Base-by-base conservation (phyloP, 2,329 filamentous ascomycete species). In the Chalaropsis thielavioides region DNA sequence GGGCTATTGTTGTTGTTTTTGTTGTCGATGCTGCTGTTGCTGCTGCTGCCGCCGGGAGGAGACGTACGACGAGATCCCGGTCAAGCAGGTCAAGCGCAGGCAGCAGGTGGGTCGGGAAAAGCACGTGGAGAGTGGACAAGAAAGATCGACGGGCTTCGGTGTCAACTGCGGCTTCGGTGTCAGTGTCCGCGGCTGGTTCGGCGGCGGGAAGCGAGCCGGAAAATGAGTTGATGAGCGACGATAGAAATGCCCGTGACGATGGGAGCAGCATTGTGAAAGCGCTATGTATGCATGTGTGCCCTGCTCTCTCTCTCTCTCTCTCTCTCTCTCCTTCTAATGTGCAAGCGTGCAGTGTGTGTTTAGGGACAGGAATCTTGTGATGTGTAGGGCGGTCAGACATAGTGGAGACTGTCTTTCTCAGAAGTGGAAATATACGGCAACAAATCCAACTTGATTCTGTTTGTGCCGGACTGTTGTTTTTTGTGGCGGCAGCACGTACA, bases 41-140 rank as follows among this genome's bases (percentile, higher is more conserved):
- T 27, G 15, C 11, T 27, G 46, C 19, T 24, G 22, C 46, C 11
- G 22, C 19, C 3, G 10, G 1, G 15, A 38, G 13, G 54, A 58
- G 22, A 7, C 54, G 27, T 15, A 58, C 54, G 41, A 96, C 83
- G 0, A 94, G 81, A 2, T 81, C 77, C 31, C 90, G 83, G 73
- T 99, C 94, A 0, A 99, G 80, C 0, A 97, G 80, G 73, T 97
- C 92, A 2, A 99, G 80, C 0, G 92, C 90, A 2, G 90, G 89
- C 0, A 96, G 84, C 1, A 96, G 76, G 64, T 90, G 82, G 68
- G 84, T 83, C 0, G 91, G 91, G 71, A 95, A 95, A 15, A 96
- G 77, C 41, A 90, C 88, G 75, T 96, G 92, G 0, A 96, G 81
- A 0, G 89, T 90, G 0, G 90, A 77, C n/a, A 96, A 77, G 17